Base-by-base conservation (phyloP, 2,329 filamentous ascomycete genomes). In the Colletotrichum tamarilloi region DNA sequence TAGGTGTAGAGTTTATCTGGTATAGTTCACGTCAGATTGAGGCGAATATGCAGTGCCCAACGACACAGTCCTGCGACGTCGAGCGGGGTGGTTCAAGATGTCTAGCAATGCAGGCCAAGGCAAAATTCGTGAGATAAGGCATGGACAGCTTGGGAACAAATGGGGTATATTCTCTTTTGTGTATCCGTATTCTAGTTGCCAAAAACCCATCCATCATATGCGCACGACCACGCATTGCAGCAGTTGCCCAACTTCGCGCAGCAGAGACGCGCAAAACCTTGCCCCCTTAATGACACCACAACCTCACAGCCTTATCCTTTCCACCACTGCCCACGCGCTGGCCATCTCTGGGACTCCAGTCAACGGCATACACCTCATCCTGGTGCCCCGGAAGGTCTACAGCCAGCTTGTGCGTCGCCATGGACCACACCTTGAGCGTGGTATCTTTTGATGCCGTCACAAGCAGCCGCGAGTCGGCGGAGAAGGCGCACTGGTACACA, bases 361-460 rank as follows among this genome's bases (percentile, higher is more conserved):
- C 96, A 14, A 98, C 92, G 0, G 95, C 95, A 82, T 95, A 98
- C 0, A 98, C 95, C 81, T 98, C 94, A 78, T 98, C 96, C 80
- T 94, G 90, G 81, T 98, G 96, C 0, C 96, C 95, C 0, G 95
- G 95, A 58, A 98, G 85, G 84, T 98, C 95, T 60, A 86, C 85
- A 3, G 91, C 90, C 72, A 99, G 84, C 83, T 97, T 98, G 63
- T 92, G 93, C 1, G 93, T 94, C 74, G 92, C 88, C 80, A 98
- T 93, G 78, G 97, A 95, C 95, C 96, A 99, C 5, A 97, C 94
- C 81, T 98, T 98, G 62, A 98, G 85, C 0, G 97, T 98, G 2
- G 94, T 97, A 80, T 98, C 97, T 81, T 97, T 97, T 74, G 93
- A 95, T 2, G 90, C 93, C 38, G 94, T 97, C 16, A 97, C 95